phyloP scores from a whole-genome alignment of 108 stramenopile species.

The Stephanodiscus triporus region DNA sequence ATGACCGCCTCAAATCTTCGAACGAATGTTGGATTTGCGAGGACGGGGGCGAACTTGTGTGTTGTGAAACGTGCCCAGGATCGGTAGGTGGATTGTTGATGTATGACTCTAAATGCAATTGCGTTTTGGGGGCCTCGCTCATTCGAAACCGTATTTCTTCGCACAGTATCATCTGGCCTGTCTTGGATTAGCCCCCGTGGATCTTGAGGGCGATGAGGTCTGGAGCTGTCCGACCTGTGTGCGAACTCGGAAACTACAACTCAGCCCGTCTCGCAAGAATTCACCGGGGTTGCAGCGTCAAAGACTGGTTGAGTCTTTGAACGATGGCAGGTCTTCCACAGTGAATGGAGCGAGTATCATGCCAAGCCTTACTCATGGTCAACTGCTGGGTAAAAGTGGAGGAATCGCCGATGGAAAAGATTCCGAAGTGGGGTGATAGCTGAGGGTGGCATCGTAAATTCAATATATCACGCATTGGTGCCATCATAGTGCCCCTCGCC shows the following conservation, averaged over 20 bases:
- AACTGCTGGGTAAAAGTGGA: background rate
- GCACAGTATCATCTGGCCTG: conserved; percentile 4
- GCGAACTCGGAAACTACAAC: background rate
- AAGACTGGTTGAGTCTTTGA: background rate
- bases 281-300: conserved; percentile 1
- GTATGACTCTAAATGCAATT: background rate
- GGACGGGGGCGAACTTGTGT: background rate
- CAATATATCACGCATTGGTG: no score
- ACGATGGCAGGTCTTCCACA: no score
- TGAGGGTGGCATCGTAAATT: no score
- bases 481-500: no score
- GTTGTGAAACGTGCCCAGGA: background rate
- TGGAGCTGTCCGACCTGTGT: conserved; percentile 10
- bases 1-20: conserved; percentile 1
- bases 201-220: background rate
- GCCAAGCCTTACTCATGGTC: no score
- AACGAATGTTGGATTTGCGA: conserved; percentile 2
- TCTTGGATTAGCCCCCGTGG: background rate
- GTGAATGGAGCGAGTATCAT: no score
- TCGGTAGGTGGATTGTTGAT: background rate
- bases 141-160: background rate
- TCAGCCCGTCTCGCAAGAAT: background rate
- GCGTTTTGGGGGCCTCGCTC: background rate
- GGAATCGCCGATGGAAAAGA: background rate
- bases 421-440: no score